Evolutionary conservation across 2,329 filamentous ascomycete species (phyloP), one percentile per base, ranked within the genome.

Genomic region (Alternaria dauci): DNA sequence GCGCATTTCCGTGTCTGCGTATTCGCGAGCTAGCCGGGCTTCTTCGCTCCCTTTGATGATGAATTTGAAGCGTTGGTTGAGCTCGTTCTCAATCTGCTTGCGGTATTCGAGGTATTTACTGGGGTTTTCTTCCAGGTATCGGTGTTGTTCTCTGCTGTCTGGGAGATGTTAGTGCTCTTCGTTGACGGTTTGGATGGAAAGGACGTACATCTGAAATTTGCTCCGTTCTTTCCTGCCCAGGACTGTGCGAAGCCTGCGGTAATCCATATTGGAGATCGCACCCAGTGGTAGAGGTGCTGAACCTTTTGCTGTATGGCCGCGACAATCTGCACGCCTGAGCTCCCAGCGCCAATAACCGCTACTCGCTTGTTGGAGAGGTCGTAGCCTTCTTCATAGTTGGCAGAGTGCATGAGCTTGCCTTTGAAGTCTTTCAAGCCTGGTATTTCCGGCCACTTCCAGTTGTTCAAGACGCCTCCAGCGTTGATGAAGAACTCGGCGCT

Each of bases 1-100:
- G 12, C 69, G 71, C 81, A 83, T 83, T 52, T 81, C 76, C 4
- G 72, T 64, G 53, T 74, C 72, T 30, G 74, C 69, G 58, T 75
- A 80, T n/a, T 79, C 76, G 8, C 77, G 74, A 11, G 82, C 82
- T 26, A 77, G 71, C 52, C 73, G 71, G 2, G 82, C 81, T 73
- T 83, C 82, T 52, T 78, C 58, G 7, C 78, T 81, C n/a, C 81
- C 81, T 67, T 83, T 84, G 63, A 83, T 75, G 67, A 85, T 85
- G 71, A 86, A 82, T 46, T 82, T 83, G 77, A 86, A 87, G 6
- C 82, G 78, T 46, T 81, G 80, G 60, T 85, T 86, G 16, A 87
- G 76, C 61, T 83, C 81, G 59, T 80, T 79, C 59, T 84, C 82
- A 55, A 84, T 78, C 55, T 80, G 76, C 67, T 82, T 83, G 60